These are phyloP conservation scores for Rhizophora mangle DNA, from an alignment of 345 rosid species.

Conservation along the genomic window DNA sequence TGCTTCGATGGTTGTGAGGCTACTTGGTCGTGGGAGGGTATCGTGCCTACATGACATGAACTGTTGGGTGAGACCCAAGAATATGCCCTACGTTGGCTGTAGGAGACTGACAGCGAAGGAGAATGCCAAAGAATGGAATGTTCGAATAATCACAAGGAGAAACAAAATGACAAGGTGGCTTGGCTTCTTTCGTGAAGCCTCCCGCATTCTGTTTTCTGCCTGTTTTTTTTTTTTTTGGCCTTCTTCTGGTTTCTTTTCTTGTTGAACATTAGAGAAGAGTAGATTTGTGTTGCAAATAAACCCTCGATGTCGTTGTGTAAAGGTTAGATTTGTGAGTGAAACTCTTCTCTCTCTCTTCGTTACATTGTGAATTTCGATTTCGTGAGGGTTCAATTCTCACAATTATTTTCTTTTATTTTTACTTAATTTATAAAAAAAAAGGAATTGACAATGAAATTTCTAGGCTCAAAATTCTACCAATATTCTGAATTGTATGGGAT, in stretches of 20 bases:
- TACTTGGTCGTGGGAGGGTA: conserved; percentile 38
- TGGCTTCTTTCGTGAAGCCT: conserved; percentile 36
- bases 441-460: too few relatives aligned
- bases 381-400: too few relatives aligned
- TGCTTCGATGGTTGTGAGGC: conserved; percentile 21
- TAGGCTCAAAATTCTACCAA: too few relatives aligned
- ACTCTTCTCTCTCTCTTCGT: too few relatives aligned
- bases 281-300: too few relatives aligned
- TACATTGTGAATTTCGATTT: too few relatives aligned
- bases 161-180: conserved; percentile 35
- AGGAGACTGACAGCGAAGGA: conserved; percentile 23
- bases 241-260: not conserved
- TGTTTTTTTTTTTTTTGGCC: not conserved
- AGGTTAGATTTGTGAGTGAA: too few relatives aligned
- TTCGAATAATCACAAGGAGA: conserved; percentile 18
- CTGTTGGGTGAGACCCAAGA: conserved; percentile 17
- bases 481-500: too few relatives aligned
- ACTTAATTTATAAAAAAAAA: too few relatives aligned
- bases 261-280: too few relatives aligned
- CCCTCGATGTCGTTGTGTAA: too few relatives aligned
- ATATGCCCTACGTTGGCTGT: conserved; percentile 15
- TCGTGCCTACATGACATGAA: conserved; percentile 15
- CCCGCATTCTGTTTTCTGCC: not conserved
- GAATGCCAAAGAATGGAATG: conserved; percentile 13
- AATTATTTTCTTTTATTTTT: too few relatives aligned